Evolutionary conservation across 495 filamentous ascomycete species (phyloP).

Genomic region (Corynascus novoguineensis): DNA sequence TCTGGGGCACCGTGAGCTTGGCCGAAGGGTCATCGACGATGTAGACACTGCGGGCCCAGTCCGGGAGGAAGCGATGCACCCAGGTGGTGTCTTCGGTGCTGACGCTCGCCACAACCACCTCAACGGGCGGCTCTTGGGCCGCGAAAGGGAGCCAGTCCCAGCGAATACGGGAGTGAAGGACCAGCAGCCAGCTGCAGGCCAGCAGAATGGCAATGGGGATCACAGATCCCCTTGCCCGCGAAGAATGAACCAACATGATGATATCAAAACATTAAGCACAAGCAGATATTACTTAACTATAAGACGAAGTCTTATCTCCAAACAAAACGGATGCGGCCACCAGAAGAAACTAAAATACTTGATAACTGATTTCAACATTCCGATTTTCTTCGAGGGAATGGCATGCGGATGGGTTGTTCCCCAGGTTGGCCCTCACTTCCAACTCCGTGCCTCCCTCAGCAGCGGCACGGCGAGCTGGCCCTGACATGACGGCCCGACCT

Average conservation of each 20-base stretch:
- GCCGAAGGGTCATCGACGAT: slow-evolving; percentile 41
- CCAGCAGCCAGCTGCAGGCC: slow-evolving; percentile 8
- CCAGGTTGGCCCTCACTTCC: neutral
- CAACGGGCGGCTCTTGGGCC: slow-evolving; percentile 15
- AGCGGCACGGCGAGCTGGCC: neutral
- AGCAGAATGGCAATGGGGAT: slow-evolving; percentile 10
- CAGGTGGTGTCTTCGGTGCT: slow-evolving; percentile 32
- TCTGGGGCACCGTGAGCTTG: slow-evolving; percentile 41
- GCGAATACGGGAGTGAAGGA: slow-evolving; percentile 6
- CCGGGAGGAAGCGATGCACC: slow-evolving; percentile 31
- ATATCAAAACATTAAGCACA: neutral
- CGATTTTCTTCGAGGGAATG: too few species aligned
- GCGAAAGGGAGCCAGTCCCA: slow-evolving; percentile 1
- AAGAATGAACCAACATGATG: neutral
- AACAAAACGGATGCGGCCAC: too few species aligned
- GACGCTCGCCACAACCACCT: slow-evolving; percentile 37
- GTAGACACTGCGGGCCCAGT: slow-evolving; percentile 45
- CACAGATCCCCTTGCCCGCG: neutral
- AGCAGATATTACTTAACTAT: too few species aligned
- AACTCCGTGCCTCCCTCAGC: neutral
- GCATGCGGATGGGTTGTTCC: neutral
- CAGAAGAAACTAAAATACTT: neutral
- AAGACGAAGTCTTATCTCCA: too few species aligned
- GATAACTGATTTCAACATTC: too few species aligned
- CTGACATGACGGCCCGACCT: neutral